Evolutionary conservation across 1,139 yeast genomes (phyloP).

Genomic region (Eremothecium sinecaudum): DNA sequence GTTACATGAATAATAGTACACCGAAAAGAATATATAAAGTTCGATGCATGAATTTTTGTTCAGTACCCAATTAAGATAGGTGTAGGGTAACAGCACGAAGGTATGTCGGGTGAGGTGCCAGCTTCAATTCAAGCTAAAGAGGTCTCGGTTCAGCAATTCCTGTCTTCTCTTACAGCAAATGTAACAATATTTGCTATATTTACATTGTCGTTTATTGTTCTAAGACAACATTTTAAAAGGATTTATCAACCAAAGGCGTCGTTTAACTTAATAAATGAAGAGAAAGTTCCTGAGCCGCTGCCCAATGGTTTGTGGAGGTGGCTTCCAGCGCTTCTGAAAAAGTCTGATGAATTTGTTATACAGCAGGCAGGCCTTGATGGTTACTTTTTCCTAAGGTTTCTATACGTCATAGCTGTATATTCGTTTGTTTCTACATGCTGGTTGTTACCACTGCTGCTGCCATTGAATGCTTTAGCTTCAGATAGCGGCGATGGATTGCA

Average conservation of each 20-base stretch:
- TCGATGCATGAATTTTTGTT: too few relatives aligned
- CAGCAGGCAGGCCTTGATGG: conserved; percentile 75
- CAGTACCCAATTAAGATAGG: too few relatives aligned
- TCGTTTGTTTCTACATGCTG: conserved; percentile 36
- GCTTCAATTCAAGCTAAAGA: too few relatives aligned
- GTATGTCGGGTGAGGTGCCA: too few relatives aligned
- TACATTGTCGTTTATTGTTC: conserved; percentile 42
- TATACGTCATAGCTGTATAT: conserved; percentile 39
- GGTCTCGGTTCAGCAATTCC: not conserved
- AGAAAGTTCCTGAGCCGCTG: conserved; percentile 51
- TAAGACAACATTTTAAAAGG: conserved; percentile 48
- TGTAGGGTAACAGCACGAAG: too few relatives aligned
- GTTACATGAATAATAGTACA: too few relatives aligned
- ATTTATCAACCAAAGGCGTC: conserved; percentile 63
- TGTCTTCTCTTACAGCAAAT: conserved; percentile 32
- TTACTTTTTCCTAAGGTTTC: conserved; percentile 53
- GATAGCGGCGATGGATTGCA: conserved; percentile 57
- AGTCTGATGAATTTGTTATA: conserved; percentile 55
- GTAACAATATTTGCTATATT: conserved; percentile 46
- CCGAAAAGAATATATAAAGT: too few relatives aligned
- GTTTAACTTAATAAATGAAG: conserved; percentile 49
- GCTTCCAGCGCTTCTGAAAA: conserved; percentile 46
- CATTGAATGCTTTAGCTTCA: conserved; percentile 58
- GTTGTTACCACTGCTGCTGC: conserved; percentile 50
- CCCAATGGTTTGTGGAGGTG: conserved; percentile 58